A percentile compares a stretch with the other conserved stretches of the same genome.
Conservation (phyloP, 2,329 filamentous ascomycete genomes). For the Diplodia scrobiculata region DNA sequence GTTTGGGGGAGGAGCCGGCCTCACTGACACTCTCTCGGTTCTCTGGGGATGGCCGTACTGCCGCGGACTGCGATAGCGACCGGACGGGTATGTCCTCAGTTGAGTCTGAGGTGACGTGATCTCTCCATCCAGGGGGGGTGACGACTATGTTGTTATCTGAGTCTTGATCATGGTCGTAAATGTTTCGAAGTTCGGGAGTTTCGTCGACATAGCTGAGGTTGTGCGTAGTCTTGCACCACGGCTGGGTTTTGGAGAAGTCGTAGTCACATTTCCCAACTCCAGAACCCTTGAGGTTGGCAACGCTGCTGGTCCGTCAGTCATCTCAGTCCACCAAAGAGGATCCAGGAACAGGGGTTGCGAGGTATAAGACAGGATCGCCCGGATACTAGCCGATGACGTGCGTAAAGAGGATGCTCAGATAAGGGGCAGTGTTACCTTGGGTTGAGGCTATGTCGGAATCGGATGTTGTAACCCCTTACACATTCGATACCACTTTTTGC, state of each 20-base stretch:
- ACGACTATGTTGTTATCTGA: slow-evolving; percentile 21
- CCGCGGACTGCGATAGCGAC: not conserved
- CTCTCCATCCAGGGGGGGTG: slow-evolving; percentile 29
- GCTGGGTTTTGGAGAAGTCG: slow-evolving; percentile 38
- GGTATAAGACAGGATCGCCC: not conserved
- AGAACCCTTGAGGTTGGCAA: slow-evolving; percentile 35
- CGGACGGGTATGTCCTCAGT: not conserved
- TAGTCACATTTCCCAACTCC: slow-evolving; percentile 38
- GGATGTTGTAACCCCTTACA: slow-evolving; percentile 39
- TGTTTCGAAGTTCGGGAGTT: slow-evolving; percentile 39
- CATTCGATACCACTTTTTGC: slow-evolving; percentile 39
- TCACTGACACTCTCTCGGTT: slow-evolving; percentile 19
- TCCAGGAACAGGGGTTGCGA: not conserved
- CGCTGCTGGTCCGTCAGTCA: slow-evolving; percentile 25
- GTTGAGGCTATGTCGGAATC: slow-evolving; percentile 39
- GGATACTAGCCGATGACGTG: not conserved
- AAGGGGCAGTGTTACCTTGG: slow-evolving; percentile 33
- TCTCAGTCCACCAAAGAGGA: not conserved
- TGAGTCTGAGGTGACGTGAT: slow-evolving; percentile 7
- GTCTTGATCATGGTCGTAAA: slow-evolving; percentile 38
- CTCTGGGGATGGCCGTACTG: not conserved
- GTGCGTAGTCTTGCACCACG: slow-evolving; percentile 38
- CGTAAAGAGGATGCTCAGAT: not conserved
- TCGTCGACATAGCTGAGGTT: slow-evolving; percentile 40
- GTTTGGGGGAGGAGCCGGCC: slow-evolving; percentile 13